Evolutionary conservation across 495 filamentous ascomycete genomes (phyloP), one percentile per base, ranked within the genome.

Genomic region (Pseudevernia furfuracea): DNA sequence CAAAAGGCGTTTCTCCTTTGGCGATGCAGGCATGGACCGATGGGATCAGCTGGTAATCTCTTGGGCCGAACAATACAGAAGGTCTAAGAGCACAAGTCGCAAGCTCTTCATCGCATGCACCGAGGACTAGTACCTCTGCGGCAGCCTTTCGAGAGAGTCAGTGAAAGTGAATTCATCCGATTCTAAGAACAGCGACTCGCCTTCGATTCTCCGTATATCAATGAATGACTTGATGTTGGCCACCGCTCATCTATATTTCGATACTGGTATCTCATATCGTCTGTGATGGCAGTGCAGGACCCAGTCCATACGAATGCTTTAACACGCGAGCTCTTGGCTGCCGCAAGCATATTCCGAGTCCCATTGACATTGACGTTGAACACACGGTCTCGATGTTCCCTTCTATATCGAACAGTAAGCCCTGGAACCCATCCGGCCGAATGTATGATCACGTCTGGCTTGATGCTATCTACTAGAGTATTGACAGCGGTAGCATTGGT

Each of bases 181-280:
- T 53, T 56, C 38, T 43, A 57, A 58, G 56, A 41, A 39, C 23
- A 61, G 8, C 55, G 52, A 62, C 66, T 57, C 63, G 81, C 83
- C 77, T 86, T 86, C 32, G 81, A 84, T 66, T 84, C 80, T 30
- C 83, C 82, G 68, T 87, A 87, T 39, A 82, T 78, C 58, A 82
- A 74, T 2, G 76, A 84, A 28, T 71, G 76, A 39, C 65, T 69
- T 21, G 80, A 77, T 2, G 74, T 77, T 25, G 81, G 81, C 74
- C 82, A 80, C 30, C 56, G 68, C 70, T 86, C 84, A 66, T 83
- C 75, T 62, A 83, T 79, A 68, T 86, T 83, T 17, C 67, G 72
- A 70, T 83, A 82, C 37, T 80, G 73, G 59, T 74, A 69, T 21
- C 72, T 72, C 70, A 84, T 69, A 66, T 86, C 79, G 71, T 87